Conservation (phyloP, 169 alveolate genomes). For the Miamiensis avidus region DNA sequence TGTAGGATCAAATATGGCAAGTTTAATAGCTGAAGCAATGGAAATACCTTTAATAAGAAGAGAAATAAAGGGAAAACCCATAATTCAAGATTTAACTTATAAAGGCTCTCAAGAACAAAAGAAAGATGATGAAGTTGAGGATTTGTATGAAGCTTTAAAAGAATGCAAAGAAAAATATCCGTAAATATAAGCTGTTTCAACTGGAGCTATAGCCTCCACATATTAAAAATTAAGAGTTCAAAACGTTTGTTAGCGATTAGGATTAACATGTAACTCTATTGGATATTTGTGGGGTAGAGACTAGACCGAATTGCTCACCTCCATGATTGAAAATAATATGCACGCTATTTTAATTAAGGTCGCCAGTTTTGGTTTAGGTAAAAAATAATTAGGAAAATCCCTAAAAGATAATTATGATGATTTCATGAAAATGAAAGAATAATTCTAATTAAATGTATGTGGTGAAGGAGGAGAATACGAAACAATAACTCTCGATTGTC, state of each 20-base stretch:
- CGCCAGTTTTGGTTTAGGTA: conserved; percentile 89
- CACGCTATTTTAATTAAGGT: conserved; percentile 90
- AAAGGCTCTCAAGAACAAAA: conserved; percentile 63
- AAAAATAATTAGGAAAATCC: conserved; percentile 89
- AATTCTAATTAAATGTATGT: conserved; percentile 95
- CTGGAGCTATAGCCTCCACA: conserved; percentile 97
- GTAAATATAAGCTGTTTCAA: conserved; percentile 89
- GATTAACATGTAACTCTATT: conserved; percentile 62
- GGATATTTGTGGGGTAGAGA: conserved; percentile 87
- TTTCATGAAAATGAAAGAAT: conserved; percentile 60
- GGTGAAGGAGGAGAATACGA: conserved; percentile 99
- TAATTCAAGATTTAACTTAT: conserved; percentile 82
- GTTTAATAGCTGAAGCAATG: conserved; percentile 93
- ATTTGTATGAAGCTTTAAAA: conserved; percentile 81
- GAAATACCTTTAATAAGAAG: conserved; percentile 90
- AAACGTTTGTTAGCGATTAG: conserved; percentile 87
- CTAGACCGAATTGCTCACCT: conserved; percentile 85
- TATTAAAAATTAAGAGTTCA: conserved; percentile 96
- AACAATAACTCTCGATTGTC: conserved; percentile 94
- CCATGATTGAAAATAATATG: conserved; percentile 90
- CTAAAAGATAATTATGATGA: conserved; percentile 58
- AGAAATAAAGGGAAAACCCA: conserved; percentile 77
- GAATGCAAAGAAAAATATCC: conserved; percentile 82
- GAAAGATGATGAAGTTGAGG: conserved; percentile 95
- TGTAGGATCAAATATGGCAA: conserved; percentile 92